phyloP scores from a whole-genome alignment of 257 asterid species.

The Solanum sitiens region DNA sequence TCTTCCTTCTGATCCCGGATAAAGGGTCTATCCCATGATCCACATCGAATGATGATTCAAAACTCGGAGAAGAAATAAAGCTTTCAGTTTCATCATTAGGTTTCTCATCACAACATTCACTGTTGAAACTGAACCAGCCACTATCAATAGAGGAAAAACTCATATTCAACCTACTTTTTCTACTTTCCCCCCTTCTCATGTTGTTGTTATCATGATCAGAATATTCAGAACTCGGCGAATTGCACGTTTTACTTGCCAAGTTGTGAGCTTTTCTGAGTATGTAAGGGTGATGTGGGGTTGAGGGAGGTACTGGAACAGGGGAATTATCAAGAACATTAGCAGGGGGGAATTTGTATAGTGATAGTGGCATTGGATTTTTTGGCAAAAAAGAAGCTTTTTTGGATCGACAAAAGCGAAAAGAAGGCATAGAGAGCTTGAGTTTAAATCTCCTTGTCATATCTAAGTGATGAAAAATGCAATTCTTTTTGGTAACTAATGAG shows the following conservation, averaged over 20 bases:
- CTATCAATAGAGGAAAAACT: conserved; percentile 17
- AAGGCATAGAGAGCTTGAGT: conserved; percentile 12
- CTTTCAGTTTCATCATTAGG: conserved; percentile 19
- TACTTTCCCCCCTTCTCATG: background rate
- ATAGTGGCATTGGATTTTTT: conserved; percentile 13
- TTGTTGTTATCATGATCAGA: conserved; percentile 1
- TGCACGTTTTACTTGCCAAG: background rate
- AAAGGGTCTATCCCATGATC: background rate
- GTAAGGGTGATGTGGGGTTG: conserved; percentile 26
- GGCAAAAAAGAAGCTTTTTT: conserved; percentile 12
- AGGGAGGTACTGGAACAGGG: conserved; percentile 42
- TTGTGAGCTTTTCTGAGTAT: background rate
- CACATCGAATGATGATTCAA: conserved; percentile 15
- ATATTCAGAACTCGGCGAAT: conserved; percentile 29
- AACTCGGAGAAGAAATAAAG: conserved; percentile 23
- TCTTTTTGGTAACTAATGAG: background rate
- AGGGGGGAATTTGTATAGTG: conserved; percentile 9
- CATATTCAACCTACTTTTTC: background rate
- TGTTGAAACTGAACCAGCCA: conserved; percentile 5
- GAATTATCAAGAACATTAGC: conserved; percentile 13
- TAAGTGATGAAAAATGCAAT: background rate
- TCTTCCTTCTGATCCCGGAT: conserved; percentile 1
- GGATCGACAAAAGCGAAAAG: conserved; percentile 26
- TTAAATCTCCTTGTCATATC: conserved; percentile 23
- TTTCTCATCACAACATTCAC: conserved; percentile 2